Base-by-base conservation (phyloP, 306 rosid species). In the Carpinus viminea region DNA sequence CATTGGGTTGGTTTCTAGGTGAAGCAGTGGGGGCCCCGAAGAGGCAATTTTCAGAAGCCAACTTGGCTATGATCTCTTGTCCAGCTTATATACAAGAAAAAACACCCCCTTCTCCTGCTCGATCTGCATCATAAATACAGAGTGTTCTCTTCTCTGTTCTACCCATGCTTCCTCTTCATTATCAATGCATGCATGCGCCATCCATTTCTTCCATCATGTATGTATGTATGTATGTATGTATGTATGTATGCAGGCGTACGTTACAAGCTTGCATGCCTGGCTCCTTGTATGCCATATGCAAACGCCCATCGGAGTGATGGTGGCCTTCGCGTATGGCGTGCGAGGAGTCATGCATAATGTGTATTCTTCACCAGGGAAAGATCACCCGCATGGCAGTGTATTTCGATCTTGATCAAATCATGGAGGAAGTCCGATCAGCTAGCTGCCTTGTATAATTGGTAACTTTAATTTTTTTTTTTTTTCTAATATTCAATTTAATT, bases 271-370 rank as follows among this genome's bases (percentile, higher is more conserved):
- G 41, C 47, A 72, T 84, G 84, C 87, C 87, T 84, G 81, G 82
- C 87, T 84, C 87, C 87, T 66, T 80, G 85, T 77, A 84, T 81
- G 87, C 85, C 87, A 84, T 84, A 41, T 53, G 80, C 74, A 20
- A 48, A 48, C 43, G 87, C 54, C 74, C 74, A 73, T 77, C 84
- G 80, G 59, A 21, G 11, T 53, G 60, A 64, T 71, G 84, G 80
- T 76, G 81, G 79, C 84, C 69, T 84, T 55, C 76, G 70, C 16
- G 48, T 50, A 74, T 77, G 87, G 87, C 82, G 54, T 84, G 74
- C 83, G 31, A 73, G 85, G 87, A 84, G 87, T 77, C 78, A 74
- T 77, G 85, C 87, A 81, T 81, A 64, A 28, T 15, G 8, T 7
- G 47, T 21, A 57, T 21, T 31, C 9, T 56, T 56, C 28, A n/a